Evolutionary conservation across 2,329 filamentous ascomycete species (phyloP), one percentile per base, ranked within the genome.

Genomic region (Alternaria tenuissima): DNA sequence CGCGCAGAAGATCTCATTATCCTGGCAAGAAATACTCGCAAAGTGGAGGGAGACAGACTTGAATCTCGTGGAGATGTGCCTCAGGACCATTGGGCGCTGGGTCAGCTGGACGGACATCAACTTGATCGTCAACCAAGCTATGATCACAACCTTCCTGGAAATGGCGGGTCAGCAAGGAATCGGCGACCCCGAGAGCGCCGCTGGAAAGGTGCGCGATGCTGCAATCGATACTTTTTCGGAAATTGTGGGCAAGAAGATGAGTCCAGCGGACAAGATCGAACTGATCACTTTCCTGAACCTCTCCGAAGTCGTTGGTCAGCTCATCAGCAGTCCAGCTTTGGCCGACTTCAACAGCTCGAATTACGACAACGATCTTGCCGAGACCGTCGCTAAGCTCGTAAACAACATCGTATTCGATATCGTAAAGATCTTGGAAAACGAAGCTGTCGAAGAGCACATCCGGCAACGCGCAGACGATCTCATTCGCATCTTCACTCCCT

Each of bases 51-150:
- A 87, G 70, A 79, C 81, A 57, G 86, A 86, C 73, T 84, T 88
- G 58, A 87, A 91, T 67, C 86, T 98, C 59, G 86, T 96, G 43
- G 93, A 97, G 78, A 89, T 96, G 85, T 94, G 92, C 70, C 85
- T 99, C 54, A 93, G 91, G 79, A 91, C 93, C n/a, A 88, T 99
- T 66, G 93, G 93, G 38, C 95, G 94, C 78, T 99, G 95, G 94
- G 93, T 97, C 62, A 96, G 93, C 85, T 99, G 95, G 95, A 96
- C 96, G 73, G 95, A 98, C 75, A 98, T 99, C 71, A 91, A 91
- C 52, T 84, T 99, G 58, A 89, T 99, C 44, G 92, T 99, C 71
- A 96, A 96, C 78, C 74, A 79, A 54, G 66, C 90, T 55, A 95
- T 97, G 86, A 88, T 98, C 72, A 89, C 87, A 74, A 86, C 93